Evolutionary conservation across 495 filamentous ascomycete genomes (phyloP), one percentile per base, ranked within the genome.

Genomic region (Trichodelitschia bisporula): DNA sequence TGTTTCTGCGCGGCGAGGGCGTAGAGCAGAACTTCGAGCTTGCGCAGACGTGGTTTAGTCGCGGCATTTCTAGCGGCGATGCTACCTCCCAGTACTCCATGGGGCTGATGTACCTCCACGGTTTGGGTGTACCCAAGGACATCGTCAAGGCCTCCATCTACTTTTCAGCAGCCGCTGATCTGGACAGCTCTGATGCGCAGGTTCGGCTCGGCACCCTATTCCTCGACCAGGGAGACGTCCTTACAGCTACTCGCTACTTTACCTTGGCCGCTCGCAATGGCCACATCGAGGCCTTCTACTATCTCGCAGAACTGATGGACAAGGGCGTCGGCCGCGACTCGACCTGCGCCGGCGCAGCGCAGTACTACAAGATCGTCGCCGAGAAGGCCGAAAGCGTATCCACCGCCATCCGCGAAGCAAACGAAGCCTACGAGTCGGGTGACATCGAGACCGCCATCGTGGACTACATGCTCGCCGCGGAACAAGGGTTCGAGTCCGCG

Each of bases 291-390:
- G 74, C 86, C 1, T 84, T 76, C 40, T 99, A 95, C 52, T 90
- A 89, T 45, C 71, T 99, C 2, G 86, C 79, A 0, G 86, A 95
- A 49, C 64, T 93, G 48, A 75, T 66, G 29, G 69, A 82, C 36
- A 64, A 76, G 32, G 84, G 79, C 0, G 57, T 89, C 30, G 79
- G 75, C 11, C 57, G 76, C 27, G 77, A 91, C 28, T 64, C 70
- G 35, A 75, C 74, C 21, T 99, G 86, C 45, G 62, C 56, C 15
- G 53, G 78, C 30, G 86, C 89, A 9, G 66, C 80, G 15, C 63
- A 65, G 11, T 92, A 89, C 45, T 99, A 93, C 57, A 99, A 99
- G 56, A 74, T 69, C 41, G 84, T 95, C 2, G 72, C 80, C 2
- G 86, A 99, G 48, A 78, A 72, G 33, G 77, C 77, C 5, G 89